Conservation (phyloP, 2,329 filamentous ascomycete genomes). For the Ceratocystis variospora region DNA sequence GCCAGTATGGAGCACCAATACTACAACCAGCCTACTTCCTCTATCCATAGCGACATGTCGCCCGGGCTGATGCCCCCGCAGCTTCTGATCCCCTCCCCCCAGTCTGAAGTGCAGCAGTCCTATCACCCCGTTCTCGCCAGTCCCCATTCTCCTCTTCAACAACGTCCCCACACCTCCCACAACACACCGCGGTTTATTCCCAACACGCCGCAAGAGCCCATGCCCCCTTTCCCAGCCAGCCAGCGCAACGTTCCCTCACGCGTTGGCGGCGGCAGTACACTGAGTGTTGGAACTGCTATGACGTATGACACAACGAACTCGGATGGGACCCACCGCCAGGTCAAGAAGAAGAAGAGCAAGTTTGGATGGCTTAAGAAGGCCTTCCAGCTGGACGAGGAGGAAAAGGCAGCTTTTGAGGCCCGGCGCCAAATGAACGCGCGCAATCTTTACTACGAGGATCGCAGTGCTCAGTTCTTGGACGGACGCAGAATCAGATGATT, state of each 20-base stretch:
- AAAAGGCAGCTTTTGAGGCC: slow-evolving; percentile 45
- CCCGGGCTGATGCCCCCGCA: not conserved
- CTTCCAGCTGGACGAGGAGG: slow-evolving; percentile 50
- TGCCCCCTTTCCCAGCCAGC: slow-evolving; percentile 27
- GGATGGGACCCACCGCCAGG: slow-evolving; percentile 25
- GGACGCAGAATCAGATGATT: slow-evolving; percentile 28
- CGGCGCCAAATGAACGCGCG: slow-evolving; percentile 34
- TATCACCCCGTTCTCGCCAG: slow-evolving; percentile 50
- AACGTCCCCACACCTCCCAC: slow-evolving; percentile 41
- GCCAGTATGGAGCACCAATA: slow-evolving; percentile 34
- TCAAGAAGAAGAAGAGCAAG: slow-evolving; percentile 54
- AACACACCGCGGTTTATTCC: slow-evolving; percentile 20
- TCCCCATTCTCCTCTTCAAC: slow-evolving; percentile 50
- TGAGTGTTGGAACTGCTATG: slow-evolving; percentile 41
- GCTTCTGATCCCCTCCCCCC: slow-evolving; percentile 24
- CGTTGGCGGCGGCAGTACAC: slow-evolving; percentile 41
- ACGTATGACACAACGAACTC: slow-evolving; percentile 28
- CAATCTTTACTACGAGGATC: slow-evolving; percentile 37
- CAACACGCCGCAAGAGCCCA: slow-evolving; percentile 8
- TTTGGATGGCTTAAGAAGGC: slow-evolving; percentile 58
- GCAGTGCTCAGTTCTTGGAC: slow-evolving; percentile 42
- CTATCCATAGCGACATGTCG: slow-evolving; percentile 21
- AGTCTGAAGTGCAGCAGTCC: slow-evolving; percentile 34
- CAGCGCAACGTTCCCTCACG: slow-evolving; percentile 39
- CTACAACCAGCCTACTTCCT: slow-evolving; percentile 28